Conservation (phyloP, 257 asterid genomes). For the Fraxinus quadrangulata region DNA sequence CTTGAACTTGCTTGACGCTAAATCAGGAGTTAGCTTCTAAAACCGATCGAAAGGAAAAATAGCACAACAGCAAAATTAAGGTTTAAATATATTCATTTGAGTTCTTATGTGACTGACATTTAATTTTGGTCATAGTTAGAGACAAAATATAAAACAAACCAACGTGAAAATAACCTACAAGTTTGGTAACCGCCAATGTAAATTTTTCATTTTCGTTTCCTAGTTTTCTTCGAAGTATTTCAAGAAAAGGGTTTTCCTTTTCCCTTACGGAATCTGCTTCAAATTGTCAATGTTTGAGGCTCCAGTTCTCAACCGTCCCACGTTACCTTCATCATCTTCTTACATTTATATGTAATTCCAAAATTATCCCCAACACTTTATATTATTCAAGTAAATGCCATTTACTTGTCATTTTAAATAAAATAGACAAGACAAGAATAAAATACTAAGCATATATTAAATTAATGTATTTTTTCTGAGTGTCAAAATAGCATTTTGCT, state of each 20-base stretch:
- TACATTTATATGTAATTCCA: conserved; percentile 15
- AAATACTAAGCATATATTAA: neutral
- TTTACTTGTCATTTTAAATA: neutral
- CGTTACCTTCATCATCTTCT: conserved; percentile 27
- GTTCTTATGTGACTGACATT: no score
- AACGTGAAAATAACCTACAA: no score
- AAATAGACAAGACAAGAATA: no score
- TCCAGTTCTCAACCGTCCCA: conserved; percentile 39
- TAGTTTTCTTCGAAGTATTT: conserved; percentile 1
- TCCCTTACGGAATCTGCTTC: conserved; percentile 41
- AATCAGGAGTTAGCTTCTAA: no score
- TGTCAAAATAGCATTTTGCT: conserved; percentile 29
- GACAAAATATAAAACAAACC: neutral
- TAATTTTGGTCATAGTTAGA: no score
- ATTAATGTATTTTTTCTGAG: conserved; percentile 1
- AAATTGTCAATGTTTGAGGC: conserved; percentile 48
- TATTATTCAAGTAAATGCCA: conserved; percentile 21
- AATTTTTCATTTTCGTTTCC: neutral
- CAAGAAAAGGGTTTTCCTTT: conserved; percentile 31
- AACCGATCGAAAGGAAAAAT: no score
- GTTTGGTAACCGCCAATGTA: neutral
- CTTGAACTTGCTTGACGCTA: neutral
- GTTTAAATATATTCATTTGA: no score
- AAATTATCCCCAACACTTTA: conserved; percentile 14
- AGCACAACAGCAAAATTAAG: no score